Percentiles rank a stretch among this genome's conserved stretches.
Conservation (phyloP, 257 asterid genomes). For the Lycium barbarum region DNA sequence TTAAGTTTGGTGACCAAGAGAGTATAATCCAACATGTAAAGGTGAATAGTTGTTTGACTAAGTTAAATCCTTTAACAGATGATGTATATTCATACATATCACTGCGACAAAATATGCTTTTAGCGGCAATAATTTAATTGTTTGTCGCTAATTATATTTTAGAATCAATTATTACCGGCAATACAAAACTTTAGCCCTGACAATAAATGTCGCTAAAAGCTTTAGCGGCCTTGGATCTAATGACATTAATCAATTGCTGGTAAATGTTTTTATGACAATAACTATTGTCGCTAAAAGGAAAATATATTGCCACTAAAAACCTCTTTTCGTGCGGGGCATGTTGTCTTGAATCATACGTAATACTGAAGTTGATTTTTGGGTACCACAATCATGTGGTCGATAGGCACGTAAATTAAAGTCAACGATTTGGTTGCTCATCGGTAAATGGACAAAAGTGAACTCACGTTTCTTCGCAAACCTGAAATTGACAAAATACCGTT, state of each 20-base stretch:
- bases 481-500: background rate
- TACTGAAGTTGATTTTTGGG: background rate
- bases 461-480: background rate
- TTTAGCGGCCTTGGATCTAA: too few species aligned
- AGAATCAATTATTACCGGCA: too few species aligned
- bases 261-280: too few species aligned
- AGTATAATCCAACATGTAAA: constrained; percentile 32
- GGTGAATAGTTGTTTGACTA: constrained; percentile 29
- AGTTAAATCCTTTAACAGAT: background rate
- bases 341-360: background rate
- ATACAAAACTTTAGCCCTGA: too few species aligned
- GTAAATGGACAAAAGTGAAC: background rate
- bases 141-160: too few species aligned
- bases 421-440: background rate
- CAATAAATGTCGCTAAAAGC: too few species aligned
- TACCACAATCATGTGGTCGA: constrained; percentile 10
- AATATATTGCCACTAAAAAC: too few species aligned
- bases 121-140: too few species aligned
- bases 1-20: constrained; percentile 37
- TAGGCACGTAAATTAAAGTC: background rate
- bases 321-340: too few species aligned
- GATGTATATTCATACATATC: background rate
- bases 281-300: too few species aligned
- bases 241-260: too few species aligned
- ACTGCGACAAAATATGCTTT: too few species aligned